Conservation (phyloP, 257 asterid genomes). For the Paulownia fortunei region DNA sequence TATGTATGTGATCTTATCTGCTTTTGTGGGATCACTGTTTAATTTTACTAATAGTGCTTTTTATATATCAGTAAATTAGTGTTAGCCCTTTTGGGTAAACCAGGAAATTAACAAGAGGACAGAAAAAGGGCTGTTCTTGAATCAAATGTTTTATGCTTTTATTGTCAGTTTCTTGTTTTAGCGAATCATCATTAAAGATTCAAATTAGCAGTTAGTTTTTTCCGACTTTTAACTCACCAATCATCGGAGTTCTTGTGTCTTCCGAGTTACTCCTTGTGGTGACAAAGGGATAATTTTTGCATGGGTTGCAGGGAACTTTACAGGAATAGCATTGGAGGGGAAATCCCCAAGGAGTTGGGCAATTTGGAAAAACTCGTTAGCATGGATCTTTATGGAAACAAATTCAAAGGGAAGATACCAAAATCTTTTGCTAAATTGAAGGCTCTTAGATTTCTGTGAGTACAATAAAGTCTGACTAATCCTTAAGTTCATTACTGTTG, state of each 20-base stretch:
- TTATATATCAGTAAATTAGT: background rate
- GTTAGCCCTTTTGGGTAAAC: background rate
- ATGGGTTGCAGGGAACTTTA: conserved; percentile 76
- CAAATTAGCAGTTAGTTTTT: background rate
- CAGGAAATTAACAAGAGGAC: background rate
- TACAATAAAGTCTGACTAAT: background rate
- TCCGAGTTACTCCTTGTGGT: background rate
- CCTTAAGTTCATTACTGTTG: background rate
- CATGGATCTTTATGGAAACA: conserved; percentile 86
- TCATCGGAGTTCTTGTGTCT: background rate
- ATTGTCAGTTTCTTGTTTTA: conserved; percentile 16
- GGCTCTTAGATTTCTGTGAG: conserved; percentile 83
- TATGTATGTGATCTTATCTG: background rate
- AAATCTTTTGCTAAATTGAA: conserved; percentile 69
- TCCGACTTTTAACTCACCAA: background rate
- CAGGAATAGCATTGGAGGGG: conserved; percentile 61
- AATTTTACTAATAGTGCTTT: no score
- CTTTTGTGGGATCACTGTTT: no score
- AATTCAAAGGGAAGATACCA: conserved; percentile 69
- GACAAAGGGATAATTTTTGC: conserved; percentile 19
- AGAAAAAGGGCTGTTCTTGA: background rate
- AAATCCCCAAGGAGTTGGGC: conserved; percentile 81
- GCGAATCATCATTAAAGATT: background rate
- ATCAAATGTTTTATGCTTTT: background rate
- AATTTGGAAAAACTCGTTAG: conserved; percentile 67